Base-by-base conservation (phyloP, 225 moss, liverwort and hornwort species). In the Takakia lepidozioides region DNA sequence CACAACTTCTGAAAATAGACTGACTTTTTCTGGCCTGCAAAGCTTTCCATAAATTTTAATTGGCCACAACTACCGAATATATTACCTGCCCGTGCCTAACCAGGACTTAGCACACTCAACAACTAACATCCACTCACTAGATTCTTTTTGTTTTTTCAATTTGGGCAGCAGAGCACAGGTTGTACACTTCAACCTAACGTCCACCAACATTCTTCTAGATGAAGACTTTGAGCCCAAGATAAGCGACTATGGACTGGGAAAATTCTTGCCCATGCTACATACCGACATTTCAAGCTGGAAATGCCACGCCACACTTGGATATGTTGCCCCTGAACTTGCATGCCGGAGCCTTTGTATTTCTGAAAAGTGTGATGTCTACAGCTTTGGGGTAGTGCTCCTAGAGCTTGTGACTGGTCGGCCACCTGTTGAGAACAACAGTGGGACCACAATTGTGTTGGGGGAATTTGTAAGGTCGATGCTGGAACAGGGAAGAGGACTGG, bases 281-380 rank as follows among this genome's bases (percentile, higher is more conserved):
- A 85, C 81, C 27, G 82, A 92, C 51, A 54, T 85, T 29, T 81
- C 92, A 16, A 84, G 87, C 56, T 59, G 85, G 29, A 71, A 74
- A 35, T 88, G 72, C 49, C 68, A 80, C 61, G 76, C 88, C 58
- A 82, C 82, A 11, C 43, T 88, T 35, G 82, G 80, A 8, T 92
- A 85, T 34, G 76, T 83, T 5, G 92, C 88, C 54, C 88, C 88
- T 7, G 88, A 92, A 65, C 68, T 92, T 20, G 85, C 85, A 13
- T 83, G 85, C 56, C 80, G 80, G 56, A 83, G 85, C 52, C 25
- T 88, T 8, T 72, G 77, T 16, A 66, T 85, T 38, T 82, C 73
- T 40, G 85, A 80, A 23, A 88, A 87, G 62, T 87, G 88, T 57
- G 85, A 88, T 62, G 85, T 92, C 51, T 88, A 83, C 66, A 92